A percentile compares a stretch with the other conserved stretches of the same genome.
phyloP scores from a whole-genome alignment of 2,329 filamentous ascomycete genomes.

The Colletotrichum graminicola region DNA sequence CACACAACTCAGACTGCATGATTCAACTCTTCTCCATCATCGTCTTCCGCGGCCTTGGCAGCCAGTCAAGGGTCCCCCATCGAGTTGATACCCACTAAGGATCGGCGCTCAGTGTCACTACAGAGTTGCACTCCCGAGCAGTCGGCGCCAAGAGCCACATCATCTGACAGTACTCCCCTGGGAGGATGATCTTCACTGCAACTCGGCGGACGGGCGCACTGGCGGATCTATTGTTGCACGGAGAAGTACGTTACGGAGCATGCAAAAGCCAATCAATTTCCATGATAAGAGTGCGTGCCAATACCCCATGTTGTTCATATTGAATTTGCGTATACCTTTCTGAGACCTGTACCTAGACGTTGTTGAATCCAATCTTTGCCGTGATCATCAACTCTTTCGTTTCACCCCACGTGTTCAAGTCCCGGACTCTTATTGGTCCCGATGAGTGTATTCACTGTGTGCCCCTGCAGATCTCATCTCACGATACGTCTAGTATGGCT shows the following conservation, averaged over 20 bases:
- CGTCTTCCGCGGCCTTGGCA: neutral
- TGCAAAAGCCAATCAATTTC: conserved; percentile 29
- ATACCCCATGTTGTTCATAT: neutral
- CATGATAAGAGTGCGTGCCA: neutral
- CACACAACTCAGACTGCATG: neutral
- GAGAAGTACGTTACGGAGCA: conserved; percentile 41
- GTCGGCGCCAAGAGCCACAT: neutral
- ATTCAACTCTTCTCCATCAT: conserved; percentile 7
- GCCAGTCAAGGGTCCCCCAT: conserved; percentile 6
- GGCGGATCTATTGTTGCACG: too few relatives aligned
- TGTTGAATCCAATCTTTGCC: neutral
- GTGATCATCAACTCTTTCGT: neutral
- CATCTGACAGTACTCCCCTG: fast-evolving
- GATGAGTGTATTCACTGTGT: neutral
- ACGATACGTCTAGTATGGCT: neutral
- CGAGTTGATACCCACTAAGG: neutral
- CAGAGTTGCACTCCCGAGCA: conserved; percentile 20
- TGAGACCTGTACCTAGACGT: neutral
- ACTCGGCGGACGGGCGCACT: conserved; percentile 36
- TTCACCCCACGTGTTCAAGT: neutral
- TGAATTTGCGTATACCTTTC: neutral
- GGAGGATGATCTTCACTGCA: conserved; percentile 32
- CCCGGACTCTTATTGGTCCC: neutral
- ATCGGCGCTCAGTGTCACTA: neutral
- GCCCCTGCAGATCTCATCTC: neutral